Base-by-base conservation (phyloP, 139 green algal genomes). In the Trebouxia sp. region DNA sequence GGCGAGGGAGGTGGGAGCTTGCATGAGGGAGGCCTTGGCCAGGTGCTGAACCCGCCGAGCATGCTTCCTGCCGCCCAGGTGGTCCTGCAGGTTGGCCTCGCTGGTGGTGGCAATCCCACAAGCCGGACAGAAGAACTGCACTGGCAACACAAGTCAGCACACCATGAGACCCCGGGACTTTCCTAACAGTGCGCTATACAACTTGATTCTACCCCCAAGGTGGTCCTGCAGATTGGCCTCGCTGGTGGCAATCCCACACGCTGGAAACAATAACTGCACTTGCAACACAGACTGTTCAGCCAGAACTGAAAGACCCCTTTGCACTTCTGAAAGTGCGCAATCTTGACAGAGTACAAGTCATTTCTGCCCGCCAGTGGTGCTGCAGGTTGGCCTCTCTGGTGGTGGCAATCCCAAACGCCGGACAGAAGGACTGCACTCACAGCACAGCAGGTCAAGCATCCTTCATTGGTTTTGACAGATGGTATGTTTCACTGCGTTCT, bases 61-160 rank as follows among this genome's bases (percentile, higher is more conserved):
- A 72, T 92, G 88, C 42, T 83, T 81, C 50, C 86, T 75, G 8
- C 88, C 88, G 5, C 58, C 39, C 55, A 86, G 41, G 47, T 92
- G 88, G 55, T 92, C 88, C 74, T 87, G 66, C 65, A 89, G 43
- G 67, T 91, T 89, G 38, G 83, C 79, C 24, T 86, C 65, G 32
- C 81, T 88, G n/a, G 88, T 91, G 28, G 88, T 83, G 32, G 86
- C 82, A 56, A 91, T 87, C 67, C 88, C 88, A 74, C 88, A 91
- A 26, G 84, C 85, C 1, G 79, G 81, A 82, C 88, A 91, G 48
- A 76, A 87, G 74, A 76, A 76, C 67, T 76, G 67, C 67, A 76
- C 24, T 12, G 28, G 10, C 37, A 9, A 3, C 50, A 58, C 50
- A 2, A 22, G 26, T 58, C 50, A n/a, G n/a, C n/a, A n/a, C n/a